Percentiles rank a stretch among this genome's conserved stretches.
These are phyloP conservation scores for Leucocoprinus birnbaumii DNA, from an alignment of 768 basidiomycete genomes.

Conservation along the genomic window DNA sequence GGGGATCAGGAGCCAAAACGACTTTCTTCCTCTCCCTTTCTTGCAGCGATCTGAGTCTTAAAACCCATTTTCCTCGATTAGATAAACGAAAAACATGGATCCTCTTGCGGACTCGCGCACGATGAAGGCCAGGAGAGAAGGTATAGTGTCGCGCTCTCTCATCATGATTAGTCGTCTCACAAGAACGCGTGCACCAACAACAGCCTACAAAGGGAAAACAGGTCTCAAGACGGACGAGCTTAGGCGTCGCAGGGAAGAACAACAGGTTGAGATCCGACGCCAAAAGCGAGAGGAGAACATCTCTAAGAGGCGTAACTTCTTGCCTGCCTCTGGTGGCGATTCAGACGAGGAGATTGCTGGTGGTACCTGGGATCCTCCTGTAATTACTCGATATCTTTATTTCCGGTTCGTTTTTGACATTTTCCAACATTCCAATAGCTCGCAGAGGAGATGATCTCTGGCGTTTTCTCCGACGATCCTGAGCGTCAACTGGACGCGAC, in stretches of 20 bases:
- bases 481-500: conserved; percentile 96
- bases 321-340: conserved; percentile 69
- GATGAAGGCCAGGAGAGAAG: conserved; percentile 71
- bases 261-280: conserved; percentile 97
- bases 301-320: conserved; percentile 93
- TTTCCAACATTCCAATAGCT: conserved; percentile 44
- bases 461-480: conserved; percentile 88
- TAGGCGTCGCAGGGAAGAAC: conserved; percentile 94
- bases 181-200: conserved; percentile 25
- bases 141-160: conserved; percentile 35
- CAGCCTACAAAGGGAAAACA: conserved; percentile 91
- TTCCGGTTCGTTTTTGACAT: conserved; percentile 13
- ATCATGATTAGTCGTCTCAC: conserved; percentile 28
- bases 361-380: conserved; percentile 77
- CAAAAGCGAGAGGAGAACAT: conserved; percentile 99
- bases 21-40: conserved; percentile 29
- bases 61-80: conserved; percentile 15
- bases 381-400: conserved; percentile 31
- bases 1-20: conserved; percentile 18
- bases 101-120: conserved; percentile 56
- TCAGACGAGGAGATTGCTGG: conserved; percentile 87
- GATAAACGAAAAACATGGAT: conserved; percentile 31
- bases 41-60: conserved; percentile 22
- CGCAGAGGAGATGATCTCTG: conserved; percentile 88
- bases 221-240: conserved; percentile 90